phyloP scores from a whole-genome alignment of 2,329 filamentous ascomycete species.

The Xylaria sp. region DNA sequence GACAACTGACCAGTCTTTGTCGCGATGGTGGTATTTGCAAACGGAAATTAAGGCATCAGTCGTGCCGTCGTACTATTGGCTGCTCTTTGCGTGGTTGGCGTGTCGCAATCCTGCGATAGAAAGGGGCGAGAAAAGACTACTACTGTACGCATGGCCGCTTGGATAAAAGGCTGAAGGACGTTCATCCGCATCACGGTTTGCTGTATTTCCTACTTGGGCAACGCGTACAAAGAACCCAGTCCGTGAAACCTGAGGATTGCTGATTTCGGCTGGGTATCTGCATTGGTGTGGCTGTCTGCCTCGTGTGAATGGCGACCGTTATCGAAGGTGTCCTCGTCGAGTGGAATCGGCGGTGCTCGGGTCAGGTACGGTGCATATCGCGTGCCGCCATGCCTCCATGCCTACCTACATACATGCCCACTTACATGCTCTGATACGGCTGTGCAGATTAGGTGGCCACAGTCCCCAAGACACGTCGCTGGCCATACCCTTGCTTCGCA shows the following conservation, averaged over 20 bases:
- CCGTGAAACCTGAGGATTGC: conserved; percentile 43
- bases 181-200: conserved; percentile 30
- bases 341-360: conserved; percentile 27
- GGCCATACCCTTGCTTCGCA: conserved; percentile 22
- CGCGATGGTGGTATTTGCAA: background rate
- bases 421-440: conserved; percentile 6
- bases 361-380: conserved; percentile 39
- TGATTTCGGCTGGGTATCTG: conserved; percentile 45
- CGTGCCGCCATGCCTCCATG: conserved; percentile 25
- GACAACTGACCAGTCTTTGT: conserved; percentile 1
- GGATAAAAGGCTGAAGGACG: conserved; percentile 18
- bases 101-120: conserved; percentile 7
- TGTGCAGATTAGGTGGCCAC: conserved; percentile 2
- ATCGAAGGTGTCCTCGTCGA: conserved; percentile 23
- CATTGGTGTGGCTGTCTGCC: conserved; percentile 40
- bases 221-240: conserved; percentile 36
- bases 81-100: conserved; percentile 7
- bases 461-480: conserved; percentile 26
- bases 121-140: conserved; percentile 8
- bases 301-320: conserved; percentile 34
- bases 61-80: conserved; percentile 5
- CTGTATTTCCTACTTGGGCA: conserved; percentile 38
- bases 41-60: background rate
- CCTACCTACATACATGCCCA: background rate
- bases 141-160: conserved; percentile 6